Percentiles rank a stretch among this genome's conserved stretches.
Evolutionary conservation across 768 basidiomycete genomes (phyloP).

Genomic region (Chalciporus sphaerocephalus): DNA sequence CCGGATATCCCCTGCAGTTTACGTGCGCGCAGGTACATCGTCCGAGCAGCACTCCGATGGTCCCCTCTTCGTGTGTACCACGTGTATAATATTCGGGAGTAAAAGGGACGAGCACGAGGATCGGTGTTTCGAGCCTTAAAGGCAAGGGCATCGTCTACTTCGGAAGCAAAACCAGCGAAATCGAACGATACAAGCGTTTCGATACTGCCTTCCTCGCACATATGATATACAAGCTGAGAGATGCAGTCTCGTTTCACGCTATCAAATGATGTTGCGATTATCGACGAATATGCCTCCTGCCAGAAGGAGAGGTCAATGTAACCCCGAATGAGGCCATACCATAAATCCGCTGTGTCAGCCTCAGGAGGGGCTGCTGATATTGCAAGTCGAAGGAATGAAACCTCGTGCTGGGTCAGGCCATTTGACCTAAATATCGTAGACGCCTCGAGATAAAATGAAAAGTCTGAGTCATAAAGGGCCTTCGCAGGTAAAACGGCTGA

Average conservation of each 20-base stretch:
- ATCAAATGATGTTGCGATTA: conserved; percentile 71
- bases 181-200: conserved; percentile 75
- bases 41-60: conserved; percentile 83
- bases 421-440: conserved; percentile 68
- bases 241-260: conserved; percentile 82
- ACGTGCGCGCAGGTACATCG: conserved; percentile 89
- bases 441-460: conserved; percentile 74
- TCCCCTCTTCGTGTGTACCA: conserved; percentile 88
- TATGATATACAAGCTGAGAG: conserved; percentile 77
- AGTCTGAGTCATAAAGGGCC: conserved; percentile 54
- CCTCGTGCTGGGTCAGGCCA: conserved; percentile 54
- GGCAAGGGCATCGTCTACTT: conserved; percentile 82
- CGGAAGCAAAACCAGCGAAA: conserved; percentile 78
- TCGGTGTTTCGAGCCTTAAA: conserved; percentile 95
- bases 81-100: conserved; percentile 88
- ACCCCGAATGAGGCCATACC: conserved; percentile 75
- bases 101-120: conserved; percentile 78
- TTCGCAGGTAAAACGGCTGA: conserved; percentile 55
- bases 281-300: conserved; percentile 81
- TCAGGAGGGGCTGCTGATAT: conserved; percentile 60
- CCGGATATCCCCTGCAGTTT: conserved; percentile 54
- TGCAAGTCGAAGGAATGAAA: conserved; percentile 74
- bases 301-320: conserved; percentile 68
- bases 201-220: conserved; percentile 88
- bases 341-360: conserved; percentile 61